Base-by-base conservation (phyloP, 148 eudicot genomes). In the Vaccinium macrocarpon region DNA sequence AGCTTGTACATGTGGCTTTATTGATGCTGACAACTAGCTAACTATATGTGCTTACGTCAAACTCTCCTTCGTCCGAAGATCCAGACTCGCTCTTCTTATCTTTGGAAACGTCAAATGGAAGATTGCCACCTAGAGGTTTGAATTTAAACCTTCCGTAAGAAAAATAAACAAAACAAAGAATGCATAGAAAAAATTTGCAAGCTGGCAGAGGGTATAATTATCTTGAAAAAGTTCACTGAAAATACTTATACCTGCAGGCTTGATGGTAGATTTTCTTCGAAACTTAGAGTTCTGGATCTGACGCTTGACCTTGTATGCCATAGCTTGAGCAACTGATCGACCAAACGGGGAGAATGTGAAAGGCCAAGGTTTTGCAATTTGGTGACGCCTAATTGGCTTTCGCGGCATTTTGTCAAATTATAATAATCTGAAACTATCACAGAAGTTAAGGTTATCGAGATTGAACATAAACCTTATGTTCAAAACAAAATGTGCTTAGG, bases 281-380 rank as follows among this genome's bases (percentile, higher is more conserved):
- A 82, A 55, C 55, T 82, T 84, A 6, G 88, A 78, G 81, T 85
- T 76, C 27, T 79, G 57, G 51, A 79, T 81, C 82, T 84, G 83
- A 56, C 50, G 88, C 86, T 84, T 89, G 64, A 61, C 87, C 84
- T 76, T 86, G 83, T 70, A 61, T 84, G 84, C 73, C 6, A 86
- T 68, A 29, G 88, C 81, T 77, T 86, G 86, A 78, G 95, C 88
- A 84, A 88, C 76, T 9, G 94, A 89, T 55, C 96, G 94, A 81
- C 89, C 93, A 89, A 93, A 93, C 76, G 86, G 86, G n/a, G 96
- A 94, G 84, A 96, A 94, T 0, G 91, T 87, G 53, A 85, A 66
- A 23, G 94, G 97, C 48, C 77, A 89, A 80, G 81, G 77, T 83
- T 82, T 88, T 35, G 62, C 23, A 56, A 84, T 49, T 42, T 71